Conservation (phyloP, 23 red algal genomes). For the Gracilaria gracilis region DNA sequence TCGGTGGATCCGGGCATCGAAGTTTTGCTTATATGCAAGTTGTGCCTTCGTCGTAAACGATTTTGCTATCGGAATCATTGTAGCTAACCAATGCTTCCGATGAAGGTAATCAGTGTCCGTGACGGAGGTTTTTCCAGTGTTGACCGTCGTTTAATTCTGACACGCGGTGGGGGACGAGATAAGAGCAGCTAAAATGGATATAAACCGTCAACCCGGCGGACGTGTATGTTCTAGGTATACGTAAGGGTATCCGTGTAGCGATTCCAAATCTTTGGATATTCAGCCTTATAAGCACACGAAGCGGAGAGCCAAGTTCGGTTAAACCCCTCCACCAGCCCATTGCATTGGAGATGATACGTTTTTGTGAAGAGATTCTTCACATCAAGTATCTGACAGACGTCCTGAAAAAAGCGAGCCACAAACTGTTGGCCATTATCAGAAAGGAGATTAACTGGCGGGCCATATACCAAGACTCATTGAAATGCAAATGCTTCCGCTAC, state of each 20-base stretch:
- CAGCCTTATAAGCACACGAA: neutral
- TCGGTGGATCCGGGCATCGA: no score
- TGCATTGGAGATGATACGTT: constrained; percentile 19
- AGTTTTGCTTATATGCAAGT: no score
- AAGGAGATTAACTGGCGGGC: neutral
- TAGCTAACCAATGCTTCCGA: no score
- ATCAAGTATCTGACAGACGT: constrained; percentile 9
- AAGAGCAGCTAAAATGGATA: constrained; percentile 21
- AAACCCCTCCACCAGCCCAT: constrained; percentile 1
- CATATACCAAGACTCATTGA: constrained; percentile 10
- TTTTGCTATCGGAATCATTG: no score
- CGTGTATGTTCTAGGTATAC: neutral
- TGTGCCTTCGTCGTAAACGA: no score
- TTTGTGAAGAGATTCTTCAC: neutral
- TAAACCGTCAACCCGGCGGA: neutral
- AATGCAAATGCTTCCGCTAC: constrained; percentile 8
- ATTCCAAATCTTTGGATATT: neutral
- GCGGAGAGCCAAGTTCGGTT: neutral
- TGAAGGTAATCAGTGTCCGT: no score
- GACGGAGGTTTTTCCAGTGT: neutral
- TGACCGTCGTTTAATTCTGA: neutral
- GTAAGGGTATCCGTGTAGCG: neutral
- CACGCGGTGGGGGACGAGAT: neutral
- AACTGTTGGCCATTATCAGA: constrained; percentile 39
- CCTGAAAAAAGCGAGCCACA: constrained; percentile 10